Evolutionary conservation across 225 moss, liverwort and hornwort genomes (phyloP).

Genomic region (Bryoerythrophyllum caledonicum): DNA sequence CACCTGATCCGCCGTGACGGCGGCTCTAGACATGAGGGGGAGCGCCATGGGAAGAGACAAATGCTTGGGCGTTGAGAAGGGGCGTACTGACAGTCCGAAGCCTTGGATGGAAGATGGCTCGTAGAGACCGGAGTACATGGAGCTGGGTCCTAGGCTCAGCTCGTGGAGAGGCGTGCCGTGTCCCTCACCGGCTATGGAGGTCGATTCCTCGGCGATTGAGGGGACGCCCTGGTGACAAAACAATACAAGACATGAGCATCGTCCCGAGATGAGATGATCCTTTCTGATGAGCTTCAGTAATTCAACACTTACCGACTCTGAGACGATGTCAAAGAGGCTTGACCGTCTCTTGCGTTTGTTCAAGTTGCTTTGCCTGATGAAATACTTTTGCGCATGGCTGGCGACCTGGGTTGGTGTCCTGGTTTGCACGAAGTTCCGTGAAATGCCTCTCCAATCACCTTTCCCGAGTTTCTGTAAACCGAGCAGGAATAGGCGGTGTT

Average conservation of each 20-base stretch:
- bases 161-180: conserved; percentile 70
- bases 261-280: no score
- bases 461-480: conserved; percentile 82
- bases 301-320: conserved; percentile 61
- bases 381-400: conserved; percentile 86
- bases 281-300: no score
- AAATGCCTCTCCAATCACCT: conserved; percentile 87
- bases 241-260: background rate
- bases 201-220: conserved; percentile 73
- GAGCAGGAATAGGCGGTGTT: conserved; percentile 80
- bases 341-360: conserved; percentile 84
- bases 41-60: conserved; percentile 68
- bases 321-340: conserved; percentile 66
- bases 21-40: conserved; percentile 71
- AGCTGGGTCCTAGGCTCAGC: conserved; percentile 66
- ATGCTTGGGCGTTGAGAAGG: conserved; percentile 54
- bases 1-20: conserved; percentile 62
- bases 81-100: conserved; percentile 59
- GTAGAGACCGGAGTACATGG: conserved; percentile 51
- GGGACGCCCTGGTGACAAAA: conserved; percentile 56
- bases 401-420: conserved; percentile 87
- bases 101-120: conserved; percentile 58
- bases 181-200: conserved; percentile 50
- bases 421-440: conserved; percentile 75
- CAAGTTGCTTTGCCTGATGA: conserved; percentile 73